Percentiles rank a stretch among this genome's conserved stretches.
These are phyloP conservation scores for Gypsophila paniculata DNA, from an alignment of 179 eudicot species.

Conservation along the genomic window DNA sequence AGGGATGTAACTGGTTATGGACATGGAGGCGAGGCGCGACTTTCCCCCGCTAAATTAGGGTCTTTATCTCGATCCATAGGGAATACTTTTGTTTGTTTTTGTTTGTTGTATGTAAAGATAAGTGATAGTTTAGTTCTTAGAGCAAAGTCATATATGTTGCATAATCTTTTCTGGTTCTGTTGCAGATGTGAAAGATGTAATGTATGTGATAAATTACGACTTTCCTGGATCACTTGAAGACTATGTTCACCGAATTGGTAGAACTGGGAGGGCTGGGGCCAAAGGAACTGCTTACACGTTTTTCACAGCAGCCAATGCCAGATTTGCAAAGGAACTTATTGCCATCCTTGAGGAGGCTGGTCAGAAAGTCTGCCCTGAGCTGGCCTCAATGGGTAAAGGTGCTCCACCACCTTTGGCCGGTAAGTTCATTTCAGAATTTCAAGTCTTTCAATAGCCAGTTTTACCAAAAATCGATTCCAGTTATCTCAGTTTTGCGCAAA, in stretches of 20 bases:
- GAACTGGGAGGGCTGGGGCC: conserved; percentile 98
- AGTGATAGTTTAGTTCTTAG: background rate
- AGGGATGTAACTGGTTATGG: background rate
- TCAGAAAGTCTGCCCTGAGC: conserved; percentile 70
- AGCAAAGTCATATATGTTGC: no score
- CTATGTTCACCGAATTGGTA: conserved; percentile 95
- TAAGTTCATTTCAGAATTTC: conserved; percentile 19
- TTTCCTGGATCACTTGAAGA: conserved; percentile 94
- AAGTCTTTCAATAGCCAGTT: background rate
- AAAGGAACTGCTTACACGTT: conserved; percentile 84
- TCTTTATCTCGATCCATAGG: background rate
- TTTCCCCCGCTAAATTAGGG: background rate
- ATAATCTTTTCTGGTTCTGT: background rate
- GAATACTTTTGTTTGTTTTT: background rate
- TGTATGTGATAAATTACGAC: conserved; percentile 86
- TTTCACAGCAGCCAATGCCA: conserved; percentile 89
- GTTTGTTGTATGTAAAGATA: background rate
- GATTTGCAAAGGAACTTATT: conserved; percentile 75
- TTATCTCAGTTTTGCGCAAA: background rate
- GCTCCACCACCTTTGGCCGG: conserved; percentile 52
- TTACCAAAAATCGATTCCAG: conserved; percentile 6
- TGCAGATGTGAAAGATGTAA: conserved; percentile 96
- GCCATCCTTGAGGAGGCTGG: conserved; percentile 92
- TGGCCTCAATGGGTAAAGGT: conserved; percentile 68
- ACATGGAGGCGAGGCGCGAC: background rate